Base-by-base conservation (phyloP, 2,329 filamentous ascomycete genomes). In the Fusarium sp. region DNA sequence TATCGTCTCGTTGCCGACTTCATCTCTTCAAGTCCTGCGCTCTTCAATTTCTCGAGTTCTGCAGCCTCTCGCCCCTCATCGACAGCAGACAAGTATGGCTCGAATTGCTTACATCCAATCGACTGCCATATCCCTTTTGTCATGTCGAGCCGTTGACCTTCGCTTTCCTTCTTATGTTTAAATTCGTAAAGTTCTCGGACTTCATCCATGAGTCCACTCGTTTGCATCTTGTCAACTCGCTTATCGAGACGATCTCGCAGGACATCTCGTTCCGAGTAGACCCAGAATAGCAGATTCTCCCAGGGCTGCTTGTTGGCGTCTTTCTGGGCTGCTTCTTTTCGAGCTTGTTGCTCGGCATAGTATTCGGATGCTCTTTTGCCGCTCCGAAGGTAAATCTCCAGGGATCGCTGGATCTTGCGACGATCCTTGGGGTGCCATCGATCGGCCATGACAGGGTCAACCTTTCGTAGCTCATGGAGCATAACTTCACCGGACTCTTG, bases 381-480 rank as follows among this genome's bases (percentile, higher is more conserved):
- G 2, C 93, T 97, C 49, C 91, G 90, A 12, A 98, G 86, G 78
- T 90, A 98, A 57, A 99, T 98, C 78, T 98, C 93, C 7, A 99
- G 86, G 4, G 95, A 97, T 10, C 95, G 90, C 69, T 90, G 89
- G 65, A 99, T 98, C 82, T 97, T 98, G 67, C 96, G 90, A 49
- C 90, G 86, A 78, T 99, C 96, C 48, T 95, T 96, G 2, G 95
- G 96, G 81, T 99, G 97, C 96, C 96, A 99, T 63, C 92, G 87
- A 48, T 91, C 88, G 1, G 95, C 97, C 92, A 98, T 98, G 25
- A 89, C 85, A 0, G 96, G 95, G 79, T 99, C 96, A 9, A 97
- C 91, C 75, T 94, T 91, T 63, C 86, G 87, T 58, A 99, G 84
- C 79, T 92, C 92, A 39, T 89, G 85, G 29, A 96, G 82, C 62